A percentile compares a stretch with the other conserved stretches of the same genome.
phyloP scores from a whole-genome alignment of 768 basidiomycete genomes.

The Termitomyces heimii region DNA sequence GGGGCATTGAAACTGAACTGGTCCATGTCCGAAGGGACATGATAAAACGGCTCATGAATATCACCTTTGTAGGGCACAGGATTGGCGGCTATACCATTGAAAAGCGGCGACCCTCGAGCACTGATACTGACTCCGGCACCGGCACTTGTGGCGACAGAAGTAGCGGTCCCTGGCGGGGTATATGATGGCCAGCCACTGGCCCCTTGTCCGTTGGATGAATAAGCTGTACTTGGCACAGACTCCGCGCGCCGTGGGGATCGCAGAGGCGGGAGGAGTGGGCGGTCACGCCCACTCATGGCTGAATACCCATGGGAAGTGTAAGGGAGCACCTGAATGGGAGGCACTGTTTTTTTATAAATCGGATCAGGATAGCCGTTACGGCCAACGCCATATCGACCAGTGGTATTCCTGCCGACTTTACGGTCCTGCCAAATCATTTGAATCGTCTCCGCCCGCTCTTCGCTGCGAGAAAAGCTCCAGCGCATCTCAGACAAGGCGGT shows the following conservation, averaged over 20 bases:
- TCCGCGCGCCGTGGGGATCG: constrained; percentile 35
- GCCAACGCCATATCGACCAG: constrained; percentile 7
- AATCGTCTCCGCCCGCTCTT: constrained; percentile 64
- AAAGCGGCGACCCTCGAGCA: constrained; percentile 36
- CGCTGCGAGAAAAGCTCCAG: constrained; percentile 74
- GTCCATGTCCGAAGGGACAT: constrained; percentile 37
- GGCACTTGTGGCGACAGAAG: constrained; percentile 42
- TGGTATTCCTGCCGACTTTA: constrained; percentile 22
- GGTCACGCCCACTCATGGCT: constrained; percentile 22
- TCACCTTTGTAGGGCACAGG: constrained; percentile 28
- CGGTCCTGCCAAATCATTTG: constrained; percentile 45
- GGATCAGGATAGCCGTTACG: constrained; percentile 8
- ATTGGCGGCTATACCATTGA: constrained; percentile 24
- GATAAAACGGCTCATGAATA: constrained; percentile 34
- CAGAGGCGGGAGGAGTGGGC: constrained; percentile 44
- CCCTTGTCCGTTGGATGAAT: constrained; percentile 42
- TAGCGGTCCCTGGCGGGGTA: constrained; percentile 55
- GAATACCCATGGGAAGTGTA: constrained; percentile 17
- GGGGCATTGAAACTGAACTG: constrained; percentile 46
- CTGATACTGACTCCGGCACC: constrained; percentile 36
- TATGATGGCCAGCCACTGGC: constrained; percentile 53
- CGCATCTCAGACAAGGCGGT: constrained; percentile 75
- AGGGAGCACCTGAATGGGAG: constrained; percentile 9
- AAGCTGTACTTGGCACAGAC: constrained; percentile 47
- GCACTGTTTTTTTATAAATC: constrained; percentile 12